These are phyloP conservation scores for Aspergillus aculeatus DNA, from an alignment of 2,329 filamentous ascomycete genomes.

Conservation along the genomic window DNA sequence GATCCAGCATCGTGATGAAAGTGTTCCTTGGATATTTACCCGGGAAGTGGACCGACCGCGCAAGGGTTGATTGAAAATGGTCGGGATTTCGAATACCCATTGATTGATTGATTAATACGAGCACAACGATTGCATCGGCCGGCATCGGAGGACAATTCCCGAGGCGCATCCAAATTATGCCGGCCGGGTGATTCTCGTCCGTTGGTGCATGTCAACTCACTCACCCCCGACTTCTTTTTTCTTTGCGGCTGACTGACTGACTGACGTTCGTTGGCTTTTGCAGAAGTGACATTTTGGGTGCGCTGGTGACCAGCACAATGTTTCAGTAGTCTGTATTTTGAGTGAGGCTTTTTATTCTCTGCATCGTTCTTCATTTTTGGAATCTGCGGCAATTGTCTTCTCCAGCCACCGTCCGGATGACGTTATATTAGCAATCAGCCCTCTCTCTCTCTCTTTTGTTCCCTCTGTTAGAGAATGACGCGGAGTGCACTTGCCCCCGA, in stretches of 20 bases:
- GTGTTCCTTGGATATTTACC: too few relatives aligned
- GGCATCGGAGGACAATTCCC: constrained; percentile 28
- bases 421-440: constrained; percentile 1
- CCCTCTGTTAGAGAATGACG: constrained; percentile 27
- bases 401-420: constrained; percentile 4
- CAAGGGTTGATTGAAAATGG: background rate
- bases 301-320: background rate
- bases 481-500: constrained; percentile 29
- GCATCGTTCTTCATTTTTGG: background rate
- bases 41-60: too few relatives aligned
- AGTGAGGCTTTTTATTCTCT: background rate
- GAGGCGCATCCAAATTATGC: background rate
- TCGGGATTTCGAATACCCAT: background rate
- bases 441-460: constrained; percentile 1
- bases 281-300: background rate
- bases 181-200: constrained; percentile 24
- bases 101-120: background rate
- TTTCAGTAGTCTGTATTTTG: background rate
- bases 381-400: background rate
- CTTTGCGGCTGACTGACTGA: too few relatives aligned
- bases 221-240: background rate
- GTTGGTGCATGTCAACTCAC: constrained; percentile 3
- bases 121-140: constrained; percentile 15
- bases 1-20: background rate
- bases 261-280: background rate